Conservation (phyloP, 495 filamentous ascomycete genomes). For the Aspergillus saccharolyticus region DNA sequence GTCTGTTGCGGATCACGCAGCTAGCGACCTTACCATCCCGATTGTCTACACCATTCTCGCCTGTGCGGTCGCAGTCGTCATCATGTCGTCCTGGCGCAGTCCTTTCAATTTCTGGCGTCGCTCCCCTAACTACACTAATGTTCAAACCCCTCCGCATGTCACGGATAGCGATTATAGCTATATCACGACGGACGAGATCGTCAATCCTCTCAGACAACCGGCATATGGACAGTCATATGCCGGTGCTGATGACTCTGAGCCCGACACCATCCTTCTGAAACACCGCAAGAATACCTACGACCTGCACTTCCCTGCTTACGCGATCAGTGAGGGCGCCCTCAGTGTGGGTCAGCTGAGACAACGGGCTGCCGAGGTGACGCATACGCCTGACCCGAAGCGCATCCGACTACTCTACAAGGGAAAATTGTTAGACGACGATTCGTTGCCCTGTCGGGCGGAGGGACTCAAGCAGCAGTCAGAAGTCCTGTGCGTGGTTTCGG, state of each 20-base stretch:
- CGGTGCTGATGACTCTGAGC: constrained; percentile 45
- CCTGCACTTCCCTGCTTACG: constrained; percentile 73
- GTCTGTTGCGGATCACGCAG: constrained; percentile 23
- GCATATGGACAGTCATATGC: constrained; percentile 26
- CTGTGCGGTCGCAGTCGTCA: constrained; percentile 43
- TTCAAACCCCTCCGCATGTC: constrained; percentile 48
- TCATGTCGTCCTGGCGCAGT: constrained; percentile 58
- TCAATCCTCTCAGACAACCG: constrained; percentile 27
- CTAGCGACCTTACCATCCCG: constrained; percentile 35
- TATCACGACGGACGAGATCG: constrained; percentile 66
- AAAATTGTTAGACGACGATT: constrained; percentile 62
- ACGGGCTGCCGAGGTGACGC: constrained; percentile 58
- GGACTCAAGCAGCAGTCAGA: constrained; percentile 77
- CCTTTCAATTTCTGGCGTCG: constrained; percentile 50
- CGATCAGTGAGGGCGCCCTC: constrained; percentile 72
- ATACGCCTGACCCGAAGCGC: constrained; percentile 52
- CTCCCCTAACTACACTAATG: constrained; percentile 44
- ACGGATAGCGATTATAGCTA: constrained; percentile 78
- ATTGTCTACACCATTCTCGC: constrained; percentile 35
- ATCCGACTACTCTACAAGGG: constrained; percentile 83
- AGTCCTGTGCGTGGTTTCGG: constrained; percentile 59
- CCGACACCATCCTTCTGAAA: constrained; percentile 73
- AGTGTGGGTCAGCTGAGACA: constrained; percentile 62
- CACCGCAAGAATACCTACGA: constrained; percentile 67
- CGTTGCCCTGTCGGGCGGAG: constrained; percentile 61